A percentile compares a stretch with the other conserved stretches of the same genome.
Conservation (phyloP, 2,329 filamentous ascomycete genomes). For the Calonectria leucothoes region DNA sequence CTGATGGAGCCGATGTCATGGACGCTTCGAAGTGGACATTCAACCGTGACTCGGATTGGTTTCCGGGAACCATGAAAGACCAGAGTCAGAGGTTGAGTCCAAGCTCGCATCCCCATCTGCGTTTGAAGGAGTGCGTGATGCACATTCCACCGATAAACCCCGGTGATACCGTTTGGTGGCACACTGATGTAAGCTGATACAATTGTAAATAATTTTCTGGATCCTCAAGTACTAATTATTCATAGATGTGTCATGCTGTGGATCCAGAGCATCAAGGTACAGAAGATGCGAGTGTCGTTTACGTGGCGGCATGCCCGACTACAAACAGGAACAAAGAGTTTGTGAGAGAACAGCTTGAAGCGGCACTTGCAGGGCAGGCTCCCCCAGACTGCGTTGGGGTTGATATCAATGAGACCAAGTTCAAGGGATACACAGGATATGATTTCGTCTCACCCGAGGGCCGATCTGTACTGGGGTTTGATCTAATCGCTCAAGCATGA, state of each 20-base stretch:
- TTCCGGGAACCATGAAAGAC: conserved; percentile 22
- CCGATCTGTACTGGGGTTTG: conserved; percentile 11
- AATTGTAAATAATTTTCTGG: neutral
- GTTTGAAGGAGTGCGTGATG: conserved; percentile 13
- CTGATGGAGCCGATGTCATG: conserved; percentile 6
- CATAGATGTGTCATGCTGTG: conserved; percentile 51
- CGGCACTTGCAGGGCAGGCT: conserved; percentile 10
- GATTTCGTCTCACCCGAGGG: conserved; percentile 10
- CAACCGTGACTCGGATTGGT: neutral
- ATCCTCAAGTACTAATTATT: neutral
- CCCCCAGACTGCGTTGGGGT: conserved; percentile 20
- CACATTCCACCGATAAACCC: conserved; percentile 20
- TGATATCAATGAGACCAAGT: conserved; percentile 7
- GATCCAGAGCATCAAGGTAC: conserved; percentile 49
- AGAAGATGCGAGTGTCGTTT: conserved; percentile 48
- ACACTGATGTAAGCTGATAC: conserved; percentile 20
- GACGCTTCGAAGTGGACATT: conserved; percentile 47
- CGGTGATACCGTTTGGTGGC: conserved; percentile 27
- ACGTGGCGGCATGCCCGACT: conserved; percentile 50
- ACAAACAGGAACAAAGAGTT: conserved; percentile 40
- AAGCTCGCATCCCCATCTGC: conserved; percentile 22
- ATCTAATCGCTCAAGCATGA: neutral
- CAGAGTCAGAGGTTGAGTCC: conserved; percentile 23
- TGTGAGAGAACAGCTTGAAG: conserved; percentile 32
- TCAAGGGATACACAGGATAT: conserved; percentile 17